Evolutionary conservation across 768 basidiomycete species (phyloP).

Genomic region (Pluteus cervinus): DNA sequence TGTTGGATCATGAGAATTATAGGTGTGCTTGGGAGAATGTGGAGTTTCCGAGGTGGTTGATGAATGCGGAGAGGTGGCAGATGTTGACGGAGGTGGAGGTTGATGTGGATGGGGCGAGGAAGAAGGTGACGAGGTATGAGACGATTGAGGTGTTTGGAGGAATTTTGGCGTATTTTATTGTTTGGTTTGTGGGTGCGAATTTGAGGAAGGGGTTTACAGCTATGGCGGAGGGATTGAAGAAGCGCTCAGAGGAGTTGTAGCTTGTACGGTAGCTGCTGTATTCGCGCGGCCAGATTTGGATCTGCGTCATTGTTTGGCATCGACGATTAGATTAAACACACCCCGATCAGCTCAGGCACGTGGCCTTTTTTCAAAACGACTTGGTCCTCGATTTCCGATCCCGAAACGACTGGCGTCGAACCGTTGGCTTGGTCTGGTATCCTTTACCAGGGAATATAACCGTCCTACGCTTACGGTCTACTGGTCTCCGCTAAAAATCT

Average conservation of each 20-base stretch:
- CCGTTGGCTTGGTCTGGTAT: no score
- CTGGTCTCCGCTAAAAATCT: no score
- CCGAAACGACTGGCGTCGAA: no score
- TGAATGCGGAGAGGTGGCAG: slow-evolving; percentile 23
- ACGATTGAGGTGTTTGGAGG: slow-evolving; percentile 21
- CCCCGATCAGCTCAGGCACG: no score
- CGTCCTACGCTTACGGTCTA: no score
- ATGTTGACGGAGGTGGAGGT: slow-evolving; percentile 16
- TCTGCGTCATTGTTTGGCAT: no score
- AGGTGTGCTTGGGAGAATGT: slow-evolving; percentile 22
- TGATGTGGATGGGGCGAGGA: slow-evolving; percentile 14
- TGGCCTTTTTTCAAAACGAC: no score
- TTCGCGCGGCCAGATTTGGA: no score
- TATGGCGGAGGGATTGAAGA: slow-evolving; percentile 16
- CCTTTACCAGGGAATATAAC: no score
- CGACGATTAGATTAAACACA: no score
- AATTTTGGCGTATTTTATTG: slow-evolving; percentile 16
- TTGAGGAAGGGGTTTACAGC: slow-evolving; percentile 20
- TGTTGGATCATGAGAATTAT: slow-evolving; percentile 15
- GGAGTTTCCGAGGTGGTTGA: slow-evolving; percentile 17
- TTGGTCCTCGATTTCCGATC: no score
- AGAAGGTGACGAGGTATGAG: slow-evolving; percentile 26
- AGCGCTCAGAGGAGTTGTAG: slow-evolving; percentile 12
- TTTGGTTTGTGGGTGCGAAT: slow-evolving; percentile 13
- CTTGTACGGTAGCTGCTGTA: no score